These are phyloP conservation scores for Talaromyces pinophilus DNA, from an alignment of 2,329 filamentous ascomycete species.

Conservation along the genomic window DNA sequence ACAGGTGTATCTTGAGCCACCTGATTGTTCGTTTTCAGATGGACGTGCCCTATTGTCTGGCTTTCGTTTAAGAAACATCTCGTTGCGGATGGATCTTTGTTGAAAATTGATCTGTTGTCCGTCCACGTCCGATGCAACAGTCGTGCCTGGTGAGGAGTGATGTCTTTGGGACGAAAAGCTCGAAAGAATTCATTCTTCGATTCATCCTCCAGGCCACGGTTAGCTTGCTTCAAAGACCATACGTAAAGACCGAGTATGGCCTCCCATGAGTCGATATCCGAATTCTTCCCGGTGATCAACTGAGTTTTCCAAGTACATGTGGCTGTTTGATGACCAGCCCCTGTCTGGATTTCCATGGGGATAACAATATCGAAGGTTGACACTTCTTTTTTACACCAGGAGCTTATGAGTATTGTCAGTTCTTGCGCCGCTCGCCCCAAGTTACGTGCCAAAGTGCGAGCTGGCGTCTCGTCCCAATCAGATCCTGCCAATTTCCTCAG, in stretches of 20 bases:
- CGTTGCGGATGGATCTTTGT: not conserved
- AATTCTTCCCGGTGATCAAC: not conserved
- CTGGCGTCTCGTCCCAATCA: slow-evolving; percentile 14
- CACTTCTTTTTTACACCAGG: not conserved
- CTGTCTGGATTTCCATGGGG: not conserved
- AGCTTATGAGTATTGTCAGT: not conserved
- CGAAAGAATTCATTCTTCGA: slow-evolving; percentile 1
- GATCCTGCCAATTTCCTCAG: slow-evolving; percentile 7
- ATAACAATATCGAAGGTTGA: slow-evolving; percentile 9
- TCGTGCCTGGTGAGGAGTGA: slow-evolving; percentile 9
- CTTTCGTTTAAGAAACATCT: slow-evolving; percentile 3
- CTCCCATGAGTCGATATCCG: not conserved
- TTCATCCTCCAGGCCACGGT: not conserved
- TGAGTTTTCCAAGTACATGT: not conserved
- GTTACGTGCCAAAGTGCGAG: not conserved
- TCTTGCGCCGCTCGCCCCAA: slow-evolving; percentile 10
- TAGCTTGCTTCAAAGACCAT: slow-evolving; percentile 3
- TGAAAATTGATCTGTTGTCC: not conserved
- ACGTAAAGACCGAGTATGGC: slow-evolving; percentile 8
- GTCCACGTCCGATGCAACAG: slow-evolving; percentile 8
- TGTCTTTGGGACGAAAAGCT: slow-evolving; percentile 4
- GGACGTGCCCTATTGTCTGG: slow-evolving; percentile 16
- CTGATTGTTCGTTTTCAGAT: not conserved
- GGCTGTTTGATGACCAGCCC: not conserved
- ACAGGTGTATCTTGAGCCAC: not conserved